Evolutionary conservation across 208 protist species (phyloP).

Genomic region (Vickermania spadyakhi): DNA sequence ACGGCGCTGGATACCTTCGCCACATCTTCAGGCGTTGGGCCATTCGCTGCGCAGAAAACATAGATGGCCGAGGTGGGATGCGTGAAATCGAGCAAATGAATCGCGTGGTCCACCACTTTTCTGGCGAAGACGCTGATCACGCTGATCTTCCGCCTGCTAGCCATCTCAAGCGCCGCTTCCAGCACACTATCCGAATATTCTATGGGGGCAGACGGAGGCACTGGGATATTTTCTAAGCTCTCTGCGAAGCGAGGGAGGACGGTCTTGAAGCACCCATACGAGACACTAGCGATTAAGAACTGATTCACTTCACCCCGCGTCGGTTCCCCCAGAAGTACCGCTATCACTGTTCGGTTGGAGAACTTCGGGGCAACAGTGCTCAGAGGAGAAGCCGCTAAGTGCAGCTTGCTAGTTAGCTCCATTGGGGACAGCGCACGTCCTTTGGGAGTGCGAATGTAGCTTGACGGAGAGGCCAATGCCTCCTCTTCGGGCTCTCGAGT

Average conservation of each 20-base stretch:
- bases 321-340: not conserved
- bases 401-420: not conserved
- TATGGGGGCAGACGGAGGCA: not conserved
- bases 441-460: not conserved
- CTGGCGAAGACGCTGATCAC: not conserved
- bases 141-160: not conserved
- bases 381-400: not conserved
- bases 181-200: not conserved
- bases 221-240: not conserved
- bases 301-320: not conserved
- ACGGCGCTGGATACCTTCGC: not conserved
- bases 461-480: not conserved
- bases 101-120: not conserved
- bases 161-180: not conserved
- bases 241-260: not conserved
- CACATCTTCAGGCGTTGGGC: not conserved
- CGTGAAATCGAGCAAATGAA: not conserved
- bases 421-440: not conserved
- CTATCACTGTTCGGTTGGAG: not conserved
- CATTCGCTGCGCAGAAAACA: not conserved
- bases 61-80: not conserved
- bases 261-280: not conserved
- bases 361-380: not conserved
- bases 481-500: not conserved
- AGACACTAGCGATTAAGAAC: not conserved